These are phyloP conservation scores for Metschnikowia vanudenii DNA, from an alignment of 805 yeast species.

Conservation along the genomic window DNA sequence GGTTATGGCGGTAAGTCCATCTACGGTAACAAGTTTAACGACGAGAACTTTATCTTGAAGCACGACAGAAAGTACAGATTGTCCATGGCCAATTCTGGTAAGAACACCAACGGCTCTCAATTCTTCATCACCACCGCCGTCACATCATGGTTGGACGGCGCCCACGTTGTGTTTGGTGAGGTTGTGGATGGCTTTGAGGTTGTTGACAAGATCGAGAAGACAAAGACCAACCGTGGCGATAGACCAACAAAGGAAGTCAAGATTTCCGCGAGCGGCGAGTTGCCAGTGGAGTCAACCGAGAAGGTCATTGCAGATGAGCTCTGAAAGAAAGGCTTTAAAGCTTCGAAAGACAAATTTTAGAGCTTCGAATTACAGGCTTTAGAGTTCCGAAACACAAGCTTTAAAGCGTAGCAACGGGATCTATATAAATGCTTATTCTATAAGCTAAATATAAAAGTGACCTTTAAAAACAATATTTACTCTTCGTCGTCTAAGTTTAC, in stretches of 20 bases:
- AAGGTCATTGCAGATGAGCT: constrained; percentile 29
- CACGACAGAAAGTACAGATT: constrained; percentile 68
- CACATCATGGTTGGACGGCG: constrained; percentile 90
- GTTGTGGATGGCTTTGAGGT: constrained; percentile 86
- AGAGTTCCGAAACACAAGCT: no score
- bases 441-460: no score
- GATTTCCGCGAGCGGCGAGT: constrained; percentile 71
- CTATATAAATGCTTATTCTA: no score
- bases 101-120: constrained; percentile 84
- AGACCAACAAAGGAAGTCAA: constrained; percentile 65
- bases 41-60: constrained; percentile 71
- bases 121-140: constrained; percentile 91
- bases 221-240: constrained; percentile 69
- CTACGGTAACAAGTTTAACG: constrained; percentile 69
- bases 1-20: constrained; percentile 84
- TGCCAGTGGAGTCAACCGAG: constrained; percentile 34
- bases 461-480: neutral
- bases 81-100: constrained; percentile 82
- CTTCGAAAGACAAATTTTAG: no score
- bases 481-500: constrained; percentile 25
- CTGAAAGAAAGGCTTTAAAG: constrained; percentile 5
- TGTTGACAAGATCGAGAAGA: constrained; percentile 68
- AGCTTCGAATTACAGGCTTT: no score
- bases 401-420: no score
- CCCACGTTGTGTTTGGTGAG: constrained; percentile 95